These are phyloP conservation scores for Metschnikowia henanensis DNA, from an alignment of 805 yeast species.

Conservation along the genomic window DNA sequence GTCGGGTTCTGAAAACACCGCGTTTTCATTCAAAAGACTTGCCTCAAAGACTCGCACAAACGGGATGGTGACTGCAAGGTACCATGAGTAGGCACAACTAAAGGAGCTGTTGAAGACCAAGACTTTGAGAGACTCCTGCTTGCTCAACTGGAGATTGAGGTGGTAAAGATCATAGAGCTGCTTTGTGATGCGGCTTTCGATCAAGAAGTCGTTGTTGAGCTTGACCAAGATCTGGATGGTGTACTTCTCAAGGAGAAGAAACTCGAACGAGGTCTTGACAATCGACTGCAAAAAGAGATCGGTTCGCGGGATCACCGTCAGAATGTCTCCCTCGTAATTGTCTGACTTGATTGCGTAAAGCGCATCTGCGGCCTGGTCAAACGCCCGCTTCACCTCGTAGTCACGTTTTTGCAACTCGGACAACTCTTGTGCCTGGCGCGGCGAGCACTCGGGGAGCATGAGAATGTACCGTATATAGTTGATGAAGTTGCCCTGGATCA, in stretches of 20 bases:
- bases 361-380: conserved; percentile 26
- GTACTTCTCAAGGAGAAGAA: conserved; percentile 39
- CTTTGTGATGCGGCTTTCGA: conserved; percentile 27
- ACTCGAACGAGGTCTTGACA: conserved; percentile 39
- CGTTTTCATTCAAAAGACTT: conserved; percentile 29
- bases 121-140: conserved; percentile 28
- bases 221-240: conserved; percentile 37
- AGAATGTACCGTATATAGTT: conserved; percentile 37
- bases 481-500: conserved; percentile 38
- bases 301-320: conserved; percentile 14
- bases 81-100: conserved; percentile 40
- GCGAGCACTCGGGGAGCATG: conserved; percentile 25
- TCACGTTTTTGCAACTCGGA: conserved; percentile 26
- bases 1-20: not conserved
- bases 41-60: conserved; percentile 37
- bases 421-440: conserved; percentile 17
- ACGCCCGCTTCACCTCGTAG: conserved; percentile 28
- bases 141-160: conserved; percentile 15
- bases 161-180: conserved; percentile 25
- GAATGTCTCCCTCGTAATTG: conserved; percentile 25
- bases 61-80: conserved; percentile 35
- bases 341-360: conserved; percentile 28
- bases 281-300: conserved; percentile 30
- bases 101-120: conserved; percentile 33
- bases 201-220: conserved; percentile 30